Evolutionary conservation across 768 basidiomycete genomes (phyloP), one percentile per base, ranked within the genome.

Genomic region (Tylopilus sp.): DNA sequence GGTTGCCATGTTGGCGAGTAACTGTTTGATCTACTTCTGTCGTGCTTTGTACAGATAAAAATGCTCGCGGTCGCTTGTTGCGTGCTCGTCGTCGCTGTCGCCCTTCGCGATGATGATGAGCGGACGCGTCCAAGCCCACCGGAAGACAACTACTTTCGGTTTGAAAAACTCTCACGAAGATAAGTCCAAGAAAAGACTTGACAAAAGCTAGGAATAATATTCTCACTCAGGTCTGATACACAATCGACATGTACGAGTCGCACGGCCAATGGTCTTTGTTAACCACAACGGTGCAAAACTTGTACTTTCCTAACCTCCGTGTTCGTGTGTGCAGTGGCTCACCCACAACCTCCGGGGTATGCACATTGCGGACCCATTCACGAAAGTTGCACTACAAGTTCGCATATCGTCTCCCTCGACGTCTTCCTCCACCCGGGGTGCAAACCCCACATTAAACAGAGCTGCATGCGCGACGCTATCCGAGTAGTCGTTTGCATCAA

Each of bases 381-480:
- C n/a, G n/a, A n/a, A n/a, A n/a, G n/a, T n/a, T n/a, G n/a, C n/a
- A n/a, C n/a, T 10, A 28, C 10, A 28, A 28, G 28, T 6, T 28
- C 28, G 28, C 6, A 28, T 56, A 63, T 42, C 44, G 55, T 48
- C 13, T 44, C 46, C n/a, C 25, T 63, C 51, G 55, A 23, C 38
- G 25, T 57, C 52, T 10, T 5, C 28, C 8, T 55, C 52, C 15
- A 69, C 56, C 33, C 82, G 58, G 1, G 82, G 80, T 51, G 75
- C 72, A 10, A 28, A 28, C 5, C 10, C 28, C 28, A 28, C 28
- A 28, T 10, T 71, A 59, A 86, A 88, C 3, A 80, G 81, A 40
- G 73, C 56, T 0, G 85, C 82, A 45, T 81, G 80, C 0, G 77
- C 71, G 58, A 83, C n/a, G n/a, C n/a, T n/a, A n/a, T n/a, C n/a